A percentile compares a stretch with the other conserved stretches of the same genome.
These are phyloP conservation scores for Lasiosphaeria hispida DNA, from an alignment of 495 filamentous ascomycete genomes.

Conservation along the genomic window DNA sequence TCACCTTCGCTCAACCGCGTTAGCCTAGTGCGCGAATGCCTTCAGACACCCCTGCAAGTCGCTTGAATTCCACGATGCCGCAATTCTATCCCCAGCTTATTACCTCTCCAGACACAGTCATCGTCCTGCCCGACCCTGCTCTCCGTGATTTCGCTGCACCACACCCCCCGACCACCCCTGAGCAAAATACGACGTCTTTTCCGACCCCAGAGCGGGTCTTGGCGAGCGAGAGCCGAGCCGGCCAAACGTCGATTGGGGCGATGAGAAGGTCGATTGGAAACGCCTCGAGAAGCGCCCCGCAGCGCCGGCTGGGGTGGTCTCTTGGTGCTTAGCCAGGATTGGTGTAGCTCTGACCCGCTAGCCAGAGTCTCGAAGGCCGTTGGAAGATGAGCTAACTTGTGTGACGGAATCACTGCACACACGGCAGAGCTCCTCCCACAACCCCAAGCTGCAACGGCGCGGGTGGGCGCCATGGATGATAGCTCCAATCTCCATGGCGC, in stretches of 20 bases:
- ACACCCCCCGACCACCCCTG: too few species aligned
- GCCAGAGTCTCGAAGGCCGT: conserved; percentile 26
- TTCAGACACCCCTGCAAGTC: conserved; percentile 8
- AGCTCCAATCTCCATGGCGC: too few species aligned
- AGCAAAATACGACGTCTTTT: too few species aligned
- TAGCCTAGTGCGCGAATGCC: conserved; percentile 9
- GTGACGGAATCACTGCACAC: conserved; percentile 11
- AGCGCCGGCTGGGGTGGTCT: conserved; percentile 16
- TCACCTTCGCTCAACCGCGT: not conserved
- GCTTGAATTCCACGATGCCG: conserved; percentile 1
- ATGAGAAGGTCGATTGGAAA: conserved; percentile 1
- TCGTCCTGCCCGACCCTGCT: not conserved
- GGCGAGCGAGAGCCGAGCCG: not conserved
- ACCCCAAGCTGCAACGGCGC: conserved; percentile 12
- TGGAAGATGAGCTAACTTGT: conserved; percentile 21
- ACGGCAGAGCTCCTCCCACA: conserved; percentile 1
- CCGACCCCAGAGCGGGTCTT: too few species aligned
- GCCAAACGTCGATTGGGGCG: not conserved
- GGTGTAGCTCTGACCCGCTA: conserved; percentile 18
- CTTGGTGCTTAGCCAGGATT: conserved; percentile 26
- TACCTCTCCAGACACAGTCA: too few species aligned
- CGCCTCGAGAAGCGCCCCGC: conserved; percentile 20
- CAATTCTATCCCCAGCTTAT: conserved; percentile 9
- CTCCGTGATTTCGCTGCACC: not conserved
- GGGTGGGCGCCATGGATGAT: not conserved